These are phyloP conservation scores for Quercus rubra DNA, from an alignment of 306 rosid species.

Conservation along the genomic window DNA sequence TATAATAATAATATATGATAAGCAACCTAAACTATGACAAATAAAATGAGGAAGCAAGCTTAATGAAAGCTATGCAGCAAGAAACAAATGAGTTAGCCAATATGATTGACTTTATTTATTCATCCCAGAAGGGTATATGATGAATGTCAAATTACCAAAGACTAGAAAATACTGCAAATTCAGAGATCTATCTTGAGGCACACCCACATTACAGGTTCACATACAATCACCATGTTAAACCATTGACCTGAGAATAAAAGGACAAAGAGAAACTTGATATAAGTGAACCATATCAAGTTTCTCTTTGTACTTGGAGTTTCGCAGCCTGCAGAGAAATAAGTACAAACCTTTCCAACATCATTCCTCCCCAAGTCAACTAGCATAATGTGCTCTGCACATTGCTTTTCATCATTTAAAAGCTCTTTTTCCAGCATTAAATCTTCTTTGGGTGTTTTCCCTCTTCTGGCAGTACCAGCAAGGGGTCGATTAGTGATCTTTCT, in stretches of 20 bases:
- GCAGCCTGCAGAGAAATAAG: not conserved
- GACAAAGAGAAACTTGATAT: not conserved
- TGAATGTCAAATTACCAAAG: not conserved
- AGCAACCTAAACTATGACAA: not conserved
- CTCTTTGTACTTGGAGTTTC: not conserved
- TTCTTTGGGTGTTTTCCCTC: slow-evolving; percentile 88
- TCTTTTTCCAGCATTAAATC: slow-evolving; percentile 77
- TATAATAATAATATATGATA: not conserved
- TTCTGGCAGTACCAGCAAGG: slow-evolving; percentile 92
- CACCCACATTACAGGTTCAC: not conserved
- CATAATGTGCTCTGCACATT: slow-evolving; percentile 92
- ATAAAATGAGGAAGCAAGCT: no score
- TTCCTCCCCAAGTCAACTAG: slow-evolving; percentile 95
- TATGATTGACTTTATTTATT: not conserved
- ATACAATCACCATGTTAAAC: not conserved
- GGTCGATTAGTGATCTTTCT: slow-evolving; percentile 75
- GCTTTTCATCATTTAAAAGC: slow-evolving; percentile 82
- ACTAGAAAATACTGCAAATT: not conserved
- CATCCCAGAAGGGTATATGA: not conserved
- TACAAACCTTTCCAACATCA: slow-evolving; percentile 87
- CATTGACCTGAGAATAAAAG: not conserved
- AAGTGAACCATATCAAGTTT: not conserved
- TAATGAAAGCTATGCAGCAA: not conserved
- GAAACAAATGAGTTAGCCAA: not conserved
- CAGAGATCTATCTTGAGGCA: not conserved